These are phyloP conservation scores for Canavalia ensiformis DNA, from an alignment of 306 rosid genomes.

Conservation along the genomic window DNA sequence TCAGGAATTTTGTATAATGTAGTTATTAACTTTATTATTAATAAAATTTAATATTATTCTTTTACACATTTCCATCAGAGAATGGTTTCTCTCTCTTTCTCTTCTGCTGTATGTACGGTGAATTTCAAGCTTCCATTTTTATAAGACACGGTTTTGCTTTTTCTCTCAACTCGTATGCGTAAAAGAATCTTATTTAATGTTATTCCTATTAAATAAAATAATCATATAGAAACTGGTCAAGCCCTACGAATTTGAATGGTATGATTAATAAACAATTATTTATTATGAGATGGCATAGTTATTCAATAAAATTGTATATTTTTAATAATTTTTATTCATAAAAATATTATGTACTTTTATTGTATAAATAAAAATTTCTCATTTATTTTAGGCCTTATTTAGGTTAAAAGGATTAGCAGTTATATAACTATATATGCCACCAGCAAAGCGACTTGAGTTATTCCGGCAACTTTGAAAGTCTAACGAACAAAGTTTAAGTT, in stretches of 20 bases:
- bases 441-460: background rate
- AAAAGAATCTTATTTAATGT: background rate
- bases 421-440: background rate
- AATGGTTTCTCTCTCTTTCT: background rate
- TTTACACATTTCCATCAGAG: background rate
- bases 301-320: too few relatives aligned
- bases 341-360: too few relatives aligned
- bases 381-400: background rate
- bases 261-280: background rate
- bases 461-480: too few relatives aligned
- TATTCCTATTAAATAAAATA: background rate
- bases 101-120: background rate
- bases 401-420: background rate
- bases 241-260: slow-evolving; percentile 4
- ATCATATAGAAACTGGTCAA: slow-evolving; percentile 26
- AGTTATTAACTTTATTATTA: slow-evolving; percentile 11
- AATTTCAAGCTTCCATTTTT: background rate
- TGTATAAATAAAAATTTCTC: too few relatives aligned
- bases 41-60: slow-evolving; percentile 5
- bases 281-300: background rate
- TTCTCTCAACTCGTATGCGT: background rate
- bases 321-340: too few relatives aligned
- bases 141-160: slow-evolving; percentile 40
- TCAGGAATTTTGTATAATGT: slow-evolving; percentile 30
- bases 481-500: background rate